phyloP scores from a whole-genome alignment of 164 flowering plant species.

The Protea cynaroides region DNA sequence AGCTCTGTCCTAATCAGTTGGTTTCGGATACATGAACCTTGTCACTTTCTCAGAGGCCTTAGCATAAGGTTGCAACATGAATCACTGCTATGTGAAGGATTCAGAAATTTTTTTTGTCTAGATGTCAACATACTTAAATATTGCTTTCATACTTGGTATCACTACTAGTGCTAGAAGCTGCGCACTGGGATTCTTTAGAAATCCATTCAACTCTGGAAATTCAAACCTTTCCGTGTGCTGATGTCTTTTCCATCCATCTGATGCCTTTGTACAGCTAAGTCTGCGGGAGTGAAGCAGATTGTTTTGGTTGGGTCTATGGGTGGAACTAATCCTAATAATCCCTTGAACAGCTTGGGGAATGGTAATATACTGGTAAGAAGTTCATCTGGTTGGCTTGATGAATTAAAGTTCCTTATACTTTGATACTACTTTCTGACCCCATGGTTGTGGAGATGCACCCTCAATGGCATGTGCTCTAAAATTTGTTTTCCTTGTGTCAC shows the following conservation, averaged over 20 bases:
- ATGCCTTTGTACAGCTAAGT: constrained; percentile 63
- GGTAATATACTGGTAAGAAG: constrained; percentile 83
- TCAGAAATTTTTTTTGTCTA: no score
- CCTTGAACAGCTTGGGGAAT: constrained; percentile 84
- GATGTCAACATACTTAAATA: no score
- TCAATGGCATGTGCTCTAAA: not conserved
- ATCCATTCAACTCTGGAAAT: no score
- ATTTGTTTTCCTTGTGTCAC: not conserved
- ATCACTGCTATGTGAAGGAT: no score
- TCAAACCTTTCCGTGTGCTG: no score
- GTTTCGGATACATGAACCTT: no score
- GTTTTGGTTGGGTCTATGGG: constrained; percentile 99
- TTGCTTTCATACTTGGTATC: no score
- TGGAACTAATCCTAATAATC: constrained; percentile 72
- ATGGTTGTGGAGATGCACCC: not conserved
- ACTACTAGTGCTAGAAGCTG: no score
- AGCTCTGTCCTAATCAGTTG: no score
- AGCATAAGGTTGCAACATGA: no score
- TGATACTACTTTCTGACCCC: not conserved
- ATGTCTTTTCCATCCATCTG: constrained; percentile 1
- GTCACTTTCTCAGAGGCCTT: no score
- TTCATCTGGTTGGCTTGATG: not conserved
- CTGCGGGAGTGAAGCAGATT: constrained; percentile 92
- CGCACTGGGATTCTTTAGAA: no score
- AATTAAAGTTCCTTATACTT: not conserved